Base-by-base conservation (phyloP, 2,329 filamentous ascomycete genomes). In the Aureobasidium sp. region DNA sequence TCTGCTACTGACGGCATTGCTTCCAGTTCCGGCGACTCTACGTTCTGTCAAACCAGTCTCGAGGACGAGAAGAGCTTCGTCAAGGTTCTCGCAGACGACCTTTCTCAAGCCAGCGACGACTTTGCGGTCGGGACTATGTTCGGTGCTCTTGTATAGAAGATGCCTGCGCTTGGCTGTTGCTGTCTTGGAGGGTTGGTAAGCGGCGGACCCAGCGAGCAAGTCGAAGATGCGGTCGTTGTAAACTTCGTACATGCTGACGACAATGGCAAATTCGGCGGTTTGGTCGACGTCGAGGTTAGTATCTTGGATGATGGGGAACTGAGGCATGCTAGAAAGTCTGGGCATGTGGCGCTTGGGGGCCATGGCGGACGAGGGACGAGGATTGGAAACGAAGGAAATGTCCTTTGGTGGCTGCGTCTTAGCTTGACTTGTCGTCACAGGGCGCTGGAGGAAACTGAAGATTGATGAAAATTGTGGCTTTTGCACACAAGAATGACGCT, bases 141-240 rank as follows among this genome's bases (percentile, higher is more conserved):
- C 92, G 0, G 94, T 97, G 27, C 87, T 86, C 74, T 97, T 99
- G 82, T 97, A 99, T 0, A 96, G 79, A 2, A 99, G 77, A 0
- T 90, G 87, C 32, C 92, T 85, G n/a, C 94, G 86, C 65, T 79
- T 79, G 32, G 75, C 74, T 53, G 73, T 71, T 65, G 78, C 87
- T 5, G 57, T 52, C 57, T 61, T 61, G 46, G 57, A 61, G 5
- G 81, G 80, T 39, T 82, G 82, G 0, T 80, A 80, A 65, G 82
- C 82, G 26, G 80, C 75, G 2, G 84, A 82, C 0, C 81, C 79
- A 0, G 88, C 89, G 1, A 99, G 80, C 0, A 99, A 84, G 70
- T 99, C 94, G 73, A 95, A 97, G 67, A 99, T 97, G 39, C 92
- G 87, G 76, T 99, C 93, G 71, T 99, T 99, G 78, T 99, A 97